A percentile compares a stretch with the other conserved stretches of the same genome.
Conservation (phyloP, 768 basidiomycete species). For the Lanmaoa pseudosensibilis region DNA sequence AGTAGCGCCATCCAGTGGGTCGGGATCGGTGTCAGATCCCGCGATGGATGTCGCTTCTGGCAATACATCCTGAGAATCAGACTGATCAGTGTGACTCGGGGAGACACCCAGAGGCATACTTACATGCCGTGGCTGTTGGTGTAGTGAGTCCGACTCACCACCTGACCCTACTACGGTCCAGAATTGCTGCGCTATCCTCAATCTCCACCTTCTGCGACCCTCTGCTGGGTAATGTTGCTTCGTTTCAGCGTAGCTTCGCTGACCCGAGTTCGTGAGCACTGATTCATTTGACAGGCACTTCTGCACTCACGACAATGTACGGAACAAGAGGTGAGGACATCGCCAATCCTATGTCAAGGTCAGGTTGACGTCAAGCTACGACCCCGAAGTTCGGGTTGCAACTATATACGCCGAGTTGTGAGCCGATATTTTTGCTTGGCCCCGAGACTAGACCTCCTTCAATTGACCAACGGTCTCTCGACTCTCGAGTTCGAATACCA, state of each 20-base stretch:
- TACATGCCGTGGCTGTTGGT: constrained; percentile 4
- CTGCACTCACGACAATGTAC: constrained; percentile 22
- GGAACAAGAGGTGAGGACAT: constrained; percentile 25
- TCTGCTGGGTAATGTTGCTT: constrained; percentile 49
- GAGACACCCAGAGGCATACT: background rate
- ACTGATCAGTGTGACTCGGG: background rate
- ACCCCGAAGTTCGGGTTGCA: background rate
- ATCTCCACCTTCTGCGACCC: constrained; percentile 56
- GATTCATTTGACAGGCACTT: background rate
- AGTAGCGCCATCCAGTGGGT: constrained; percentile 52
- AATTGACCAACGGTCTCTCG: background rate
- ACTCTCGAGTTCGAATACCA: background rate
- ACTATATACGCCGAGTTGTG: background rate
- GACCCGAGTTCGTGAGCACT: constrained; percentile 8
- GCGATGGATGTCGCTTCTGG: constrained; percentile 18
- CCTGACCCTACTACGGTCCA: constrained; percentile 36
- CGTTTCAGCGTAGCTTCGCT: constrained; percentile 44
- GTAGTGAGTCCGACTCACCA: constrained; percentile 10
- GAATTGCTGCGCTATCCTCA: constrained; percentile 53
- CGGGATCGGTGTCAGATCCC: constrained; percentile 42
- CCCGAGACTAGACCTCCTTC: background rate
- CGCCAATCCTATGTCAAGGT: background rate
- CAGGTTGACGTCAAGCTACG: too few relatives aligned
- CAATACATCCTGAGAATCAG: constrained; percentile 14
- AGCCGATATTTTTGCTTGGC: too few relatives aligned